A percentile compares a stretch with the other conserved stretches of the same genome.
Evolutionary conservation across 805 yeast genomes (phyloP).

Genomic region (Wickerhamiella bombiphila): DNA sequence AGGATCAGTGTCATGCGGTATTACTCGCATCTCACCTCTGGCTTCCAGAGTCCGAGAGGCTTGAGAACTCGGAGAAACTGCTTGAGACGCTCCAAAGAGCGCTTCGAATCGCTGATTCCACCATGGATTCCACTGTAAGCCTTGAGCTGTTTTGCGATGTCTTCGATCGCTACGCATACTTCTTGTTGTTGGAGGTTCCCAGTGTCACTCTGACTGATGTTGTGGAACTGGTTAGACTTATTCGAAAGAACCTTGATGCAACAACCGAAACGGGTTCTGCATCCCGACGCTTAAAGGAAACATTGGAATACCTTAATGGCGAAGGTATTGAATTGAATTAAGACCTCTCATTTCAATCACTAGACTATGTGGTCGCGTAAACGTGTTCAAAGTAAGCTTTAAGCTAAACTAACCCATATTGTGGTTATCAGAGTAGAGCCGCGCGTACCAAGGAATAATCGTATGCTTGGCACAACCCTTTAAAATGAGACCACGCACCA

Average conservation of each 20-base stretch:
- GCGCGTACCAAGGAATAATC: constrained; percentile 12
- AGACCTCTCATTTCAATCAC: too few species aligned
- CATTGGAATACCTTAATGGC: constrained; percentile 4
- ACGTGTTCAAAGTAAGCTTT: too few species aligned
- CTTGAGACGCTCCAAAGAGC: constrained; percentile 84
- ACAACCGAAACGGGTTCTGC: background rate
- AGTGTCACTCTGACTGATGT: constrained; percentile 58
- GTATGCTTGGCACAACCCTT: constrained; percentile 45
- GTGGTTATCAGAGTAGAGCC: too few species aligned
- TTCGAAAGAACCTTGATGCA: constrained; percentile 19
- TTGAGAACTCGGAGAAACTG: constrained; percentile 38
- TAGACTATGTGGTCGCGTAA: too few species aligned
- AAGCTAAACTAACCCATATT: too few species aligned
- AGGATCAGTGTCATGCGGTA: constrained; percentile 89
- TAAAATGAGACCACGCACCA: constrained; percentile 62
- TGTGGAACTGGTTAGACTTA: constrained; percentile 74
- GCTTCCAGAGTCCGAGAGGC: constrained; percentile 43
- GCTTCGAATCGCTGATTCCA: constrained; percentile 81
- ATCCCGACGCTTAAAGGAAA: constrained; percentile 15
- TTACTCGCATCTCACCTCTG: constrained; percentile 80
- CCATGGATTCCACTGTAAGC: constrained; percentile 64
- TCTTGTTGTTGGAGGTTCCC: constrained; percentile 65
- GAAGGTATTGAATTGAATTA: background rate
- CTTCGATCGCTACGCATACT: constrained; percentile 70
- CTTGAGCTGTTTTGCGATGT: constrained; percentile 81